Evolutionary conservation across 495 filamentous ascomycete genomes (phyloP), one percentile per base, ranked within the genome.

Genomic region (Penicillium odoratum): DNA sequence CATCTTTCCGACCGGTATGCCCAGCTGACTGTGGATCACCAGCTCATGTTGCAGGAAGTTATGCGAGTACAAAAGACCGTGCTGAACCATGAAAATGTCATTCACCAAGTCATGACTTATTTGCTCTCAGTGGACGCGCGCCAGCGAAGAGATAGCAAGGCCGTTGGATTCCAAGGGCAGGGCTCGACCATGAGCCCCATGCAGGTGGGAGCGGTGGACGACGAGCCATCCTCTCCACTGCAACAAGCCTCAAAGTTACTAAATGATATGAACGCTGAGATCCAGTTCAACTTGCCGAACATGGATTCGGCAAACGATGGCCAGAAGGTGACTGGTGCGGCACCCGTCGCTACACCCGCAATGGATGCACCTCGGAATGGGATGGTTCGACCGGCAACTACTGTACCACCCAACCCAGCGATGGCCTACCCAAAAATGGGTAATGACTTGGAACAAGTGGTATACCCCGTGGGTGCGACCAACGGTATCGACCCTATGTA

Each of bases 401-500:
- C 83, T 15, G 78, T 81, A 9, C 74, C 71, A 2, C 81, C 81
- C 3, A 79, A 75, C 8, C 76, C 81, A 5, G 63, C 68, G n/a
- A 64, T 85, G 62, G 79, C 79, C 26, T 82, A 81, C 62, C 67
- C 75, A 4, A 82, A 82, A 60, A 74, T 78, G 68, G 74, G 70
- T 45, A 74, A 74, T 26, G 92, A 96, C 48, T 76, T 91, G 42
- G 90, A 94, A 57, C 85, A 86, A 53, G 81, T 95, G 57, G 91
- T 97, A 15, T 97, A 97, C 70, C 92, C 92, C 0, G 90, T 95
- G 16, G 92, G 92, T 0, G 84, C 91, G 49, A 92, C 87, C 5
- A 88, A 92, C 57, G 92, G 92, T 26, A 97, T 97, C 65, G 92
- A 97, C 70, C 92, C 92, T 7, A 93, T 93, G 83, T 93, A 93